Conservation (phyloP, 176 grass and related monocot species). For the Triticum monococcum region DNA sequence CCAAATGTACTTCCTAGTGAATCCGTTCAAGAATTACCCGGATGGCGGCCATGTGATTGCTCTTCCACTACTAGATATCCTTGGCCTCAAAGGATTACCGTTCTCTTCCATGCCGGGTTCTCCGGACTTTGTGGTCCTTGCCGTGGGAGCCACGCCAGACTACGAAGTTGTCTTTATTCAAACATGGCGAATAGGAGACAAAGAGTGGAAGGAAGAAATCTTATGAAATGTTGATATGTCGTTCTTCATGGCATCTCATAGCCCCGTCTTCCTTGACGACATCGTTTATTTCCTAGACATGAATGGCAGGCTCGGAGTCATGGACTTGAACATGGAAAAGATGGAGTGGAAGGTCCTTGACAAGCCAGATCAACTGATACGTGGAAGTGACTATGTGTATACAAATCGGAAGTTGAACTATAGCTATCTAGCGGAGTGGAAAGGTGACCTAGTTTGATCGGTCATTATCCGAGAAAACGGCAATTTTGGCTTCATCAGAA, state of each 20-base stretch:
- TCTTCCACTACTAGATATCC: neutral
- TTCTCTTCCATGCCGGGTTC: neutral
- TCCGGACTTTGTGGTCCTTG: neutral
- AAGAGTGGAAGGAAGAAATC: neutral
- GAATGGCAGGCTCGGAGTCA: conserved; percentile 17
- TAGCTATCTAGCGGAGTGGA: conserved; percentile 21
- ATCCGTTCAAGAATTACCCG: neutral
- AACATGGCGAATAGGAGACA: neutral
- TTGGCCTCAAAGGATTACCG: neutral
- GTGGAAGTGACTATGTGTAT: neutral
- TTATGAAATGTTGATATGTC: neutral
- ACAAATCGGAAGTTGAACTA: neutral
- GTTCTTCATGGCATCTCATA: neutral
- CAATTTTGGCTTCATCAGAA: neutral
- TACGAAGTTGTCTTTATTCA: neutral
- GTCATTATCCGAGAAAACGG: neutral
- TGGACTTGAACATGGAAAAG: neutral
- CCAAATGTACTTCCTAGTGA: neutral
- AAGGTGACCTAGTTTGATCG: conserved; percentile 18
- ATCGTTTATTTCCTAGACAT: neutral
- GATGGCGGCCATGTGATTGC: neutral
- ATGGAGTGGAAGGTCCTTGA: conserved; percentile 23
- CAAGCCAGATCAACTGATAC: neutral
- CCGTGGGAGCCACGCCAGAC: neutral
- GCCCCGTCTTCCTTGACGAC: neutral